Conservation (phyloP, 177 flowering plant genomes). For the Vitis hybrid region DNA sequence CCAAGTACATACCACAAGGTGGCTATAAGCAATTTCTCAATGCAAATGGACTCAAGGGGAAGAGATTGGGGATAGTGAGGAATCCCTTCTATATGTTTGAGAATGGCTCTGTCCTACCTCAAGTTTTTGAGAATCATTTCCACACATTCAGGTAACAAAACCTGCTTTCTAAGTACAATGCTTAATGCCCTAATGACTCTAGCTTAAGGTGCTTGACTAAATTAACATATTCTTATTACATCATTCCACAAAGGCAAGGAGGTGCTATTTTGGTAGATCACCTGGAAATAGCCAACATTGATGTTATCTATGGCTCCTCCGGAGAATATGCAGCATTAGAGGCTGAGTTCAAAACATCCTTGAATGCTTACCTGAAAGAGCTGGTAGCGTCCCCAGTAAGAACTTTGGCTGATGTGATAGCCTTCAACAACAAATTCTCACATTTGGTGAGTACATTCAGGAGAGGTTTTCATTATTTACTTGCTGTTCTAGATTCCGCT, state of each 20-base stretch:
- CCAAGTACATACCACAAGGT: slow-evolving; percentile 28
- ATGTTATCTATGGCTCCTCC: neutral
- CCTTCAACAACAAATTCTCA: slow-evolving; percentile 20
- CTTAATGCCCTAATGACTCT: too few relatives aligned
- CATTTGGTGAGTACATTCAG: slow-evolving; percentile 11
- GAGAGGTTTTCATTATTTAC: neutral
- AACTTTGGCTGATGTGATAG: slow-evolving; percentile 20
- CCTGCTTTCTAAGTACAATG: neutral
- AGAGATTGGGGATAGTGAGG: slow-evolving; percentile 29
- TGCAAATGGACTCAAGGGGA: slow-evolving; percentile 28
- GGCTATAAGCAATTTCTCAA: slow-evolving; percentile 36
- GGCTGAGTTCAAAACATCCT: slow-evolving; percentile 22
- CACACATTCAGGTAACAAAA: slow-evolving; percentile 17
- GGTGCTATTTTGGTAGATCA: slow-evolving; percentile 25
- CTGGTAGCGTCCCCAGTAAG: slow-evolving; percentile 15
- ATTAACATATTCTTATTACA: neutral
- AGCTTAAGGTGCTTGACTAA: too few relatives aligned
- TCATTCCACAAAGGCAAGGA: slow-evolving; percentile 13
- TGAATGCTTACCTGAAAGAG: slow-evolving; percentile 18
- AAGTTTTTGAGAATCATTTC: slow-evolving; percentile 15
- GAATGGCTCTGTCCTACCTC: neutral
- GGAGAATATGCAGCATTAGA: slow-evolving; percentile 8
- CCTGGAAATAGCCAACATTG: slow-evolving; percentile 17
- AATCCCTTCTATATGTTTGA: slow-evolving; percentile 9
- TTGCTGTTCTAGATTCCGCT: neutral